Conservation (phyloP, 1,139 yeast genomes). For the Meyerozyma elateridarum region DNA sequence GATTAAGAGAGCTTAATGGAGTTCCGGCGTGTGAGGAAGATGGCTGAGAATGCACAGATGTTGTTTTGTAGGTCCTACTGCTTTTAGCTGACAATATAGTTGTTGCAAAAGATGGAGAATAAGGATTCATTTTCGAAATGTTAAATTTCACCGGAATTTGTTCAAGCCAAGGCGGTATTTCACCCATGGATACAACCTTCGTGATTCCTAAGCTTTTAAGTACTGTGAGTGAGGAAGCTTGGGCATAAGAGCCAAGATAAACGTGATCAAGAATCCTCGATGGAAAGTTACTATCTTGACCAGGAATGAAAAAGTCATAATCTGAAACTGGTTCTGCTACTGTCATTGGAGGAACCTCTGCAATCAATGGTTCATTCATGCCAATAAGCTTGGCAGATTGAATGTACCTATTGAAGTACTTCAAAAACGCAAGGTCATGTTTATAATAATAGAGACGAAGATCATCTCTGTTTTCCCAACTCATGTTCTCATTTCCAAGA, state of each 20-base stretch:
- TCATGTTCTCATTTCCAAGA: constrained; percentile 8
- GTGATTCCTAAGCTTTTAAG: constrained; percentile 21
- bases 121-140: neutral
- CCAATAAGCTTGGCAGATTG: constrained; percentile 15
- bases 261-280: constrained; percentile 26
- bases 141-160: constrained; percentile 13
- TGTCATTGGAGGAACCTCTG: constrained; percentile 5
- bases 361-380: constrained; percentile 5
- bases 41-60: no score
- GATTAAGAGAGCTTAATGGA: no score
- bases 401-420: constrained; percentile 29
- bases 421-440: constrained; percentile 28
- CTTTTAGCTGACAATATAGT: no score
- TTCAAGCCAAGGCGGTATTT: constrained; percentile 32
- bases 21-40: no score
- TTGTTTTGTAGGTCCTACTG: no score
- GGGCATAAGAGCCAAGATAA: constrained; percentile 31
- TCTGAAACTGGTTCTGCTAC: neutral
- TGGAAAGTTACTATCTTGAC: constrained; percentile 36
- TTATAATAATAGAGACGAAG: constrained; percentile 30
- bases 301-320: constrained; percentile 33
- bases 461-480: constrained; percentile 8
- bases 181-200: constrained; percentile 34
- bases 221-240: constrained; percentile 32
- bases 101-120: no score